Percentiles rank a stretch among this genome's conserved stretches.
Evolutionary conservation across 2,329 filamentous ascomycete genomes (phyloP).

Genomic region (Trichoderma brevicompactum): DNA sequence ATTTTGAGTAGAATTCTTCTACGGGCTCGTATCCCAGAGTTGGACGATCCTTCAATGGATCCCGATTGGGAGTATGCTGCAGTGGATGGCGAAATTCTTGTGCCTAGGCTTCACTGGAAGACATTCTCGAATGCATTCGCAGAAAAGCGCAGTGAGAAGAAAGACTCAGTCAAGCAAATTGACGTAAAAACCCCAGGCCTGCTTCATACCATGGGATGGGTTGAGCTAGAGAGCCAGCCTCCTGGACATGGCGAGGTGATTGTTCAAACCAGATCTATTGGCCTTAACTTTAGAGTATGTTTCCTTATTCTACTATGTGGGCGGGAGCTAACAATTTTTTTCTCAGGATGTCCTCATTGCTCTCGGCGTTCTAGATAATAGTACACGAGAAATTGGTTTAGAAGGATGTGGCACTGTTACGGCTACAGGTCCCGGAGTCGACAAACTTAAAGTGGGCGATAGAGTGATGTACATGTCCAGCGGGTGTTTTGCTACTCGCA

Average conservation of each 20-base stretch:
- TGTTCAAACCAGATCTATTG: conserved; percentile 35
- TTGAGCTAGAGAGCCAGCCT: not conserved
- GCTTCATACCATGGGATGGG: conserved; percentile 26
- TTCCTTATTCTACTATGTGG: too few relatives aligned
- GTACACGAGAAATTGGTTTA: conserved; percentile 34
- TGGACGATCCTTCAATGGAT: conserved; percentile 5
- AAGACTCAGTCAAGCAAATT: too few relatives aligned
- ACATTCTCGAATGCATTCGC: conserved; percentile 17
- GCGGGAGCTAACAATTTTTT: not conserved
- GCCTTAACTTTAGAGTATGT: conserved; percentile 34
- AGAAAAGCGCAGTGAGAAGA: too few relatives aligned
- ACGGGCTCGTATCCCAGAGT: too few relatives aligned
- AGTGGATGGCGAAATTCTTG: conserved; percentile 11
- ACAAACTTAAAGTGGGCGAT: conserved; percentile 8
- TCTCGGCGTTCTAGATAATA: conserved; percentile 37
- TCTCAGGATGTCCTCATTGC: conserved; percentile 46
- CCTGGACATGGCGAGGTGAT: conserved; percentile 14
- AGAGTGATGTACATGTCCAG: not conserved
- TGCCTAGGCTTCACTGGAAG: conserved; percentile 28
- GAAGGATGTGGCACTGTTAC: conserved; percentile 38
- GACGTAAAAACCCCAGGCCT: not conserved
- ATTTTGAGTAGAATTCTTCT: too few relatives aligned
- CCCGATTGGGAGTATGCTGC: conserved; percentile 27
- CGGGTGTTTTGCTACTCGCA: conserved; percentile 4
- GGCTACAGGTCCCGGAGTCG: conserved; percentile 32